Conservation (phyloP, 768 basidiomycete species). For the Boletus barrowsii region DNA sequence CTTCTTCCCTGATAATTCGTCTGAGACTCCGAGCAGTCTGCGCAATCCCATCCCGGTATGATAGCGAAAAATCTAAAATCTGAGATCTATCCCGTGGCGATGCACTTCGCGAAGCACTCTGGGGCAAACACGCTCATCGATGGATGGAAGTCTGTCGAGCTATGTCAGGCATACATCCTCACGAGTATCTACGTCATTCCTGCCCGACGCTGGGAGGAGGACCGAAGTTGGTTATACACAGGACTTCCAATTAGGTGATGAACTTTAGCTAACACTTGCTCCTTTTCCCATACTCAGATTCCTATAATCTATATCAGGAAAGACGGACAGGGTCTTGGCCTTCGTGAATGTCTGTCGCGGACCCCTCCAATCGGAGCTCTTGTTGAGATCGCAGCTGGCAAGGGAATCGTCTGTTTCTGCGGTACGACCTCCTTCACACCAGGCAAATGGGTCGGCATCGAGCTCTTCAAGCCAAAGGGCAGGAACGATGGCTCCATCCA, state of each 20-base stretch:
- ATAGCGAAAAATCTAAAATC: slow-evolving; percentile 69
- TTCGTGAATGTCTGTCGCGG: slow-evolving; percentile 36
- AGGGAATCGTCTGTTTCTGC: slow-evolving; percentile 82
- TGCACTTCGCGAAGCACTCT: slow-evolving; percentile 84
- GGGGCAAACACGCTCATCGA: slow-evolving; percentile 78
- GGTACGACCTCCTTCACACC: slow-evolving; percentile 80
- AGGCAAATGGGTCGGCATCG: slow-evolving; percentile 95
- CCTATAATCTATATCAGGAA: too few relatives aligned
- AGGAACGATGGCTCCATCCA: slow-evolving; percentile 95
- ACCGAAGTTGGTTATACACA: slow-evolving; percentile 83
- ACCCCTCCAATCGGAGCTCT: slow-evolving; percentile 64
- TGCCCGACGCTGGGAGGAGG: slow-evolving; percentile 84
- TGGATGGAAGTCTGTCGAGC: slow-evolving; percentile 82
- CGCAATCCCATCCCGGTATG: slow-evolving; percentile 83
- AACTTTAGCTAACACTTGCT: too few relatives aligned
- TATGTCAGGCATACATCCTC: slow-evolving; percentile 88
- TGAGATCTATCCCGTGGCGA: slow-evolving; percentile 84
- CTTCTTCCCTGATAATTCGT: background rate
- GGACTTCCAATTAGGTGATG: slow-evolving; percentile 76
- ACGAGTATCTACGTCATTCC: slow-evolving; percentile 81
- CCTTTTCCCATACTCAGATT: too few relatives aligned
- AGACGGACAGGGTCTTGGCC: too few relatives aligned
- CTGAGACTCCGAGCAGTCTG: slow-evolving; percentile 45
- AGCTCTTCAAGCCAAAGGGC: slow-evolving; percentile 76
- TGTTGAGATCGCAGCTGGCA: slow-evolving; percentile 77